These are phyloP conservation scores for Cladosporium sp. DNA, from an alignment of 2,329 filamentous ascomycete genomes.

Conservation along the genomic window DNA sequence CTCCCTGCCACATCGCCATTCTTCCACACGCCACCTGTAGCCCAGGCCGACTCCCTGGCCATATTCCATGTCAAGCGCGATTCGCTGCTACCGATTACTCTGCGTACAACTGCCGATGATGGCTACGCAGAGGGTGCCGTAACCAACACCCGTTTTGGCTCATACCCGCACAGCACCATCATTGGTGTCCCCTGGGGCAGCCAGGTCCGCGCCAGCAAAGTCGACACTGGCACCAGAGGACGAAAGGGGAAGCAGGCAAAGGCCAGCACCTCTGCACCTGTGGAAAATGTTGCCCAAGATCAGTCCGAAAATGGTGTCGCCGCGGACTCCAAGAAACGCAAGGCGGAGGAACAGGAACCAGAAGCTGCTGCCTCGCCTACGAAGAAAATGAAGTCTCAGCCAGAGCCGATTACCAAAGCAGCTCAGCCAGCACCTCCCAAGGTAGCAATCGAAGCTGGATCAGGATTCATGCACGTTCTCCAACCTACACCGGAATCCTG, in stretches of 20 bases:
- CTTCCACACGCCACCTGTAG: slow-evolving; percentile 66
- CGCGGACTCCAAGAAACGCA: slow-evolving; percentile 44
- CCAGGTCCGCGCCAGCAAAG: slow-evolving; percentile 83
- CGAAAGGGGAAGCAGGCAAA: slow-evolving; percentile 62
- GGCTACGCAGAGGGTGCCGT: slow-evolving; percentile 49
- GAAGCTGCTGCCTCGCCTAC: slow-evolving; percentile 28
- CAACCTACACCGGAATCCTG: slow-evolving; percentile 80
- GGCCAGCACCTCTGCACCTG: slow-evolving; percentile 42
- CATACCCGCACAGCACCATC: slow-evolving; percentile 57
- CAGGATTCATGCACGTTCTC: slow-evolving; percentile 76
- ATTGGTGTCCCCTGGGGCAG: slow-evolving; percentile 83
- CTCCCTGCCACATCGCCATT: slow-evolving; percentile 56
- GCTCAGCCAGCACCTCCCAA: slow-evolving; percentile 36
- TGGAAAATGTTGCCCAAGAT: slow-evolving; percentile 41
- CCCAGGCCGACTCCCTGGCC: slow-evolving; percentile 68
- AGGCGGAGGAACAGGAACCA: slow-evolving; percentile 42
- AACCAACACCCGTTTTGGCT: slow-evolving; percentile 91
- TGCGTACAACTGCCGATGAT: slow-evolving; percentile 44
- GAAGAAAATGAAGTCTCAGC: slow-evolving; percentile 40
- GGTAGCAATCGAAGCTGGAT: slow-evolving; percentile 57
- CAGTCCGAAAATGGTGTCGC: slow-evolving; percentile 30
- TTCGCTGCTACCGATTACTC: slow-evolving; percentile 73
- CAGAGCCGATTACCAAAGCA: neutral
- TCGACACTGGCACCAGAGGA: slow-evolving; percentile 88
- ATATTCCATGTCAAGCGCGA: slow-evolving; percentile 89